Percentiles rank a stretch among this genome's conserved stretches.
Conservation (phyloP, 2,329 filamentous ascomycete species). For the Beauveria brongniartii region DNA sequence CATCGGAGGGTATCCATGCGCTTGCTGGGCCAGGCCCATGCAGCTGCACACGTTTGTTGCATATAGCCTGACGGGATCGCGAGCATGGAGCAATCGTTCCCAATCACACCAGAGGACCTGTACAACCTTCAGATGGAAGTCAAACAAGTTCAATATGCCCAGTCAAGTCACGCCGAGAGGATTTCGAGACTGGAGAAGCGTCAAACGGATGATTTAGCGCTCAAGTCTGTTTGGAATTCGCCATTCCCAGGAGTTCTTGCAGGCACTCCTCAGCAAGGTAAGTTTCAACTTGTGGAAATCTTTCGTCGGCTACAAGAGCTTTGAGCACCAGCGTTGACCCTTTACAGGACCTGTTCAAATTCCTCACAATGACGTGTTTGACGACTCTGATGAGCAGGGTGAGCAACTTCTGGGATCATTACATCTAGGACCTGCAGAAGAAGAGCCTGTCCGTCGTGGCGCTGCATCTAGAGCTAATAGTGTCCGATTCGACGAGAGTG, state of each 20-base stretch:
- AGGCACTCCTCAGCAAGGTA: conserved; percentile 82
- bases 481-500: conserved; percentile 94
- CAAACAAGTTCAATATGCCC: conserved; percentile 57
- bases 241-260: conserved; percentile 82
- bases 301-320: not conserved
- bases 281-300: conserved; percentile 19
- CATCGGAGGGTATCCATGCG: not conserved
- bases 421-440: conserved; percentile 72
- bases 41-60: not conserved
- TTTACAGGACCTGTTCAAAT: conserved; percentile 66
- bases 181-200: conserved; percentile 56
- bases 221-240: conserved; percentile 88
- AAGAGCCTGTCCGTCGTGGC: conserved; percentile 76
- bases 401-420: conserved; percentile 73
- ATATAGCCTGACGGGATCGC: not conserved
- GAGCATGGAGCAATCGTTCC: conserved; percentile 58
- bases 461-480: conserved; percentile 91
- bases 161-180: conserved; percentile 54
- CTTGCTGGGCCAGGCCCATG: conserved; percentile 9
- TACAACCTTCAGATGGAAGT: conserved; percentile 64
- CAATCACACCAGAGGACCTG: conserved; percentile 54
- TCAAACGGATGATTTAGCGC: conserved; percentile 57
- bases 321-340: not conserved
- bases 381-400: conserved; percentile 81
- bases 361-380: conserved; percentile 76